phyloP scores from a whole-genome alignment of 306 rosid species.

The barrel medic (Medicago truncatula) region MtrunA17r5.0-ANR NC_053044.1:58682501-58683000 shows the following conservation, averaged over 20 bases:
- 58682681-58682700: conserved; percentile 82
- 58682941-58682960: conserved; percentile 98
- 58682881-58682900: conserved; percentile 98
- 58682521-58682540: conserved; percentile 98
- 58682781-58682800: conserved; percentile 84
- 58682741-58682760: conserved; percentile 70
- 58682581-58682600: conserved; percentile 96
- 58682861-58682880: conserved; percentile 84
- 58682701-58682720: conserved; percentile 98
- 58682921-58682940: conserved; percentile 91
- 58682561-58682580: conserved; percentile 95
- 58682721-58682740: conserved; percentile 72
- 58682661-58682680: conserved; percentile 67
- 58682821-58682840: conserved; percentile 95
- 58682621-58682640: conserved; percentile 74
- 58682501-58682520: conserved; percentile 98
- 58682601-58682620: conserved; percentile 87
- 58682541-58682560: conserved; percentile 96
- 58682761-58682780: conserved; percentile 71
- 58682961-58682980: conserved; percentile 94
- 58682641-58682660: conserved; percentile 77
- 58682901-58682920: conserved; percentile 97
- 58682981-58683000: conserved; percentile 96
- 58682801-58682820: conserved; percentile 98
- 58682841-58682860: conserved; percentile 85